Base-by-base conservation (phyloP, 257 asterid species). In the Handroanthus guayacan region DNA sequence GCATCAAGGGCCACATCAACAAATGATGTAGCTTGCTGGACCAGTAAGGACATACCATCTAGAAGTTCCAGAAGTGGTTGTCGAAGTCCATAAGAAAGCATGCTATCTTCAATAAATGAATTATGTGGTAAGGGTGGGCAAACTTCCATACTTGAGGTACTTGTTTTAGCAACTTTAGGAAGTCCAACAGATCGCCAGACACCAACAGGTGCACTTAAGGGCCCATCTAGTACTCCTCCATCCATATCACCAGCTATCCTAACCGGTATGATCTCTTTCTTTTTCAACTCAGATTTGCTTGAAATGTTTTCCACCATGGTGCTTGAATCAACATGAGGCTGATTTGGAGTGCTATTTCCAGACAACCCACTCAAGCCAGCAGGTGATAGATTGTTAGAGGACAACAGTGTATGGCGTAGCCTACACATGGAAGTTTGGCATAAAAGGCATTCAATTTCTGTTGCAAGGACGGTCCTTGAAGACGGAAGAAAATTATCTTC, bases 41-140 rank as follows among this genome's bases (percentile, higher is more conserved):
- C 98, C 86, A 95, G 96, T 73, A 95, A 90, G 3, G 89, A 84
- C 60, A 95, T 80, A 76, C 99, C 97, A 87, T 95, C 99, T 81
- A 95, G 99, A 75, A 95, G 90, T 79, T 93, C 99, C 88, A 89
- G 98, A 69, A 95, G 97, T 25, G 99, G 97, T 83, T 93, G 97
- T 58, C 96, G 86, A 69, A 88, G 84, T 78, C 99, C 98, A 78
- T 95, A 95, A 36, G 98, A 88, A 78, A 86, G 97, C 91, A 89
- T 88, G 82, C 85, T 88, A 81, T 95, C 99, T 85, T 95, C 99
- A 51, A 89, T 86, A 76, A 90, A 95, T 55, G 97, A 86, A 87
- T 90, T 91, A 44, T 88, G 94, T 18, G 94, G 87, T 65, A 89
- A 79, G 72, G 94, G 75, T 77, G 89, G 83, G 77, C 86, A 79